Base-by-base conservation (phyloP, 2,329 filamentous ascomycete genomes). In the Claviceps sp. region DNA sequence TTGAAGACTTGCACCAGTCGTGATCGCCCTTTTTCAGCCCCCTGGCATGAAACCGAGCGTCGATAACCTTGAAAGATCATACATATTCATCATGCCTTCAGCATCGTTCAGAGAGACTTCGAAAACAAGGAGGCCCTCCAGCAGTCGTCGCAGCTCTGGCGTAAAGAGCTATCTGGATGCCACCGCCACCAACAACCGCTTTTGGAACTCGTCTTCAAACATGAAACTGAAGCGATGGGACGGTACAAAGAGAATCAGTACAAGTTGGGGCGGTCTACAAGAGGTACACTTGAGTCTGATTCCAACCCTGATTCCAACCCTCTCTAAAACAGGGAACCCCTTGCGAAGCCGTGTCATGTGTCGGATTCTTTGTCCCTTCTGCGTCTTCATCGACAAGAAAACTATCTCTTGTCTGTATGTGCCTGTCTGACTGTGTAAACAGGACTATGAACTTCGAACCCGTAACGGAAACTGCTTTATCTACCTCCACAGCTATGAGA, bases 381-480 rank as follows among this genome's bases (percentile, higher is more conserved):
- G 26, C 30, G 11, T 22, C 30, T 47, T 13, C 30, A 22, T 20
- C 0, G 2, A 13, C 30, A 16, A 2, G n/a, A 8, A n/a, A 36
- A 2, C 24, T 18, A 38, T 48, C 34, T 38, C 30, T 34, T 34
- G 9, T 9, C 8, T 34, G 30, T 34, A 34, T 34, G 30, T 16
- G 14, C 6, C 5, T 48, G 8, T 40, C 49, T 50, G 34, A 50
- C 49, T 26, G 16, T n/a, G 8, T 16, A 18, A 11, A 49, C 6
- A 89, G 85, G 86, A 90, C 58, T 71, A 77, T 2, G 85, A 89
- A 57, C 70, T 91, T 2, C 90, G 82, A 82, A 73, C 75, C 54
- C 71, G 75, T 11, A 68, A 81, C 56, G 85, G 82, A 14, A 80
- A 89, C 61, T 89, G 85, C 59, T 72, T 81, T 16, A 74, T 90